phyloP scores from a whole-genome alignment of 208 protist genomes.

The Acanthamoeba royreba region DNA sequence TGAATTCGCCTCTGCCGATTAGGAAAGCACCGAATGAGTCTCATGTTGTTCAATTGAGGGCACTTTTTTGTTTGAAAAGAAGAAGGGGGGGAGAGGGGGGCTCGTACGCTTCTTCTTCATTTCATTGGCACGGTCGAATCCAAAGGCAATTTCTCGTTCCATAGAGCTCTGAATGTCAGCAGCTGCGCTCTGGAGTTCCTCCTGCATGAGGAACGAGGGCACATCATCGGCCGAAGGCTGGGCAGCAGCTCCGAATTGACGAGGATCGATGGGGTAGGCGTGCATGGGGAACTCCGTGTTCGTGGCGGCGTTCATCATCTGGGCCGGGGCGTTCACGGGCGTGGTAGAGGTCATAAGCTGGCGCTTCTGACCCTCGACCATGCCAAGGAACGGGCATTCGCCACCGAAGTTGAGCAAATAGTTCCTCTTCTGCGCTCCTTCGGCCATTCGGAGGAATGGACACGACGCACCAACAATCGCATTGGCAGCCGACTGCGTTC shows the following conservation, averaged over 20 bases:
- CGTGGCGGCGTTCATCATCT: background rate
- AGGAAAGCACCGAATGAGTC: no score
- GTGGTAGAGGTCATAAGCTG: background rate
- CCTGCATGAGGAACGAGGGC: slow-evolving; percentile 16
- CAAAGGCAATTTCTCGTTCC: background rate
- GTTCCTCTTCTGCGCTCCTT: background rate
- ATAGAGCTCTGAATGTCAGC: background rate
- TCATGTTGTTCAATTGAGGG: background rate
- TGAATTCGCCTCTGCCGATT: background rate
- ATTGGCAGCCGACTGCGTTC: background rate
- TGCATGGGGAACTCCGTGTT: no score
- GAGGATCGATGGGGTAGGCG: no score
- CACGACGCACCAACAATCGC: background rate
- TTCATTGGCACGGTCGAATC: background rate
- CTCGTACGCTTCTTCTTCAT: slow-evolving; percentile 2
- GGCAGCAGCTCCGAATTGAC: no score
- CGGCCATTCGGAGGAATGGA: slow-evolving; percentile 42
- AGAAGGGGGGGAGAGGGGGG: background rate
- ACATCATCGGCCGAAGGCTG: no score
- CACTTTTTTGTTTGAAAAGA: background rate
- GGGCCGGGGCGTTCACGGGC: background rate
- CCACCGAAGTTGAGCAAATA: slow-evolving; percentile 43
- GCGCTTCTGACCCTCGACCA: slow-evolving; percentile 26
- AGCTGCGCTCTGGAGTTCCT: background rate
- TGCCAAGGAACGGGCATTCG: slow-evolving; percentile 45